phyloP scores from a whole-genome alignment of 805 yeast genomes.

The Kodamaea neixiangensis region DNA sequence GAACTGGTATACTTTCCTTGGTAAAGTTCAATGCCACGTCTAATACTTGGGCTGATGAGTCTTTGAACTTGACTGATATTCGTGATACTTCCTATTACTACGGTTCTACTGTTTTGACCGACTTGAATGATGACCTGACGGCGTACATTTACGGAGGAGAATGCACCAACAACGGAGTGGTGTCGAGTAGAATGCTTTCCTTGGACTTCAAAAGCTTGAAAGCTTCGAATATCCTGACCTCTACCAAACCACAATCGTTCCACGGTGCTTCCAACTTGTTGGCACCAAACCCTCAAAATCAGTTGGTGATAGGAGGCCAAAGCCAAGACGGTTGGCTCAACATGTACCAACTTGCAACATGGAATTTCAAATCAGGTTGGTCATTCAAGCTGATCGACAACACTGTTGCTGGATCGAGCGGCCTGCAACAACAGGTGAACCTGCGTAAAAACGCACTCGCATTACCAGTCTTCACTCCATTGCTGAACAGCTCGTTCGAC shows the following conservation, averaged over 20 bases:
- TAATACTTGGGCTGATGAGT: slow-evolving; percentile 24
- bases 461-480: slow-evolving; percentile 52
- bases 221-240: slow-evolving; percentile 43
- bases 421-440: slow-evolving; percentile 36
- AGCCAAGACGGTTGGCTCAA: slow-evolving; percentile 66
- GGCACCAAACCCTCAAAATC: slow-evolving; percentile 48
- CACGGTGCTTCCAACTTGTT: slow-evolving; percentile 50
- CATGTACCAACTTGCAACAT: slow-evolving; percentile 71
- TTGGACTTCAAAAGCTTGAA: slow-evolving; percentile 37
- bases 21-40: slow-evolving; percentile 19
- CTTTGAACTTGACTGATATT: slow-evolving; percentile 23
- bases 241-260: slow-evolving; percentile 58
- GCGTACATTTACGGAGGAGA: slow-evolving; percentile 60
- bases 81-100: slow-evolving; percentile 32
- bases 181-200: slow-evolving; percentile 46
- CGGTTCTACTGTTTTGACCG: slow-evolving; percentile 45
- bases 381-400: slow-evolving; percentile 44
- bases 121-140: slow-evolving; percentile 33
- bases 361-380: slow-evolving; percentile 72
- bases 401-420: slow-evolving; percentile 18
- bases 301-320: slow-evolving; percentile 66
- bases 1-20: slow-evolving; percentile 27
- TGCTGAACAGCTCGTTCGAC: slow-evolving; percentile 21
- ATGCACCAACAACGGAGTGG: slow-evolving; percentile 22
- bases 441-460: slow-evolving; percentile 55